Conservation (phyloP, 2,329 filamentous ascomycete species). For the Myriosclerotinia duriaeana region DNA sequence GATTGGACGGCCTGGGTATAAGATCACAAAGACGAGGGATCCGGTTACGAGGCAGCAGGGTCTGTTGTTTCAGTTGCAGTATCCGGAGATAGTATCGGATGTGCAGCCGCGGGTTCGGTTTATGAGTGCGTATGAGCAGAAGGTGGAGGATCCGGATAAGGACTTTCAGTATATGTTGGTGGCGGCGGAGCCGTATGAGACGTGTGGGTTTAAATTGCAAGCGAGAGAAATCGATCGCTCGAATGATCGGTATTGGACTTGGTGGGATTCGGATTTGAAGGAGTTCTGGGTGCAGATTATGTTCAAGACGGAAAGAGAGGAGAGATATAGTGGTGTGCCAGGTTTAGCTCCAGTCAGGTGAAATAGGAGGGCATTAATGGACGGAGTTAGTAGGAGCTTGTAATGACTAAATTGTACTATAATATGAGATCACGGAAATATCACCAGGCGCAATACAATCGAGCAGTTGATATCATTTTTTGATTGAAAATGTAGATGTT, state of each 20-base stretch:
- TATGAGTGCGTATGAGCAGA: constrained; percentile 97
- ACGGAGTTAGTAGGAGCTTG: constrained; percentile 21
- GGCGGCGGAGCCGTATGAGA: constrained; percentile 97
- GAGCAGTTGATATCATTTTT: constrained; percentile 15
- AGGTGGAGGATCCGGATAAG: constrained; percentile 90
- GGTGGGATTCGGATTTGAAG: constrained; percentile 93
- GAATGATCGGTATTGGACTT: constrained; percentile 85
- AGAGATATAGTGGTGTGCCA: constrained; percentile 71
- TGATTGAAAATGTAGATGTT: constrained; percentile 15
- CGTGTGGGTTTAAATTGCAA: constrained; percentile 93
- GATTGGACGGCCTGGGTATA: constrained; percentile 94
- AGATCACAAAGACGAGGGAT: constrained; percentile 94
- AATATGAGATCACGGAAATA: constrained; percentile 10
- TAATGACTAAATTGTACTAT: constrained; percentile 23
- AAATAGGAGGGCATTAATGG: constrained; percentile 17
- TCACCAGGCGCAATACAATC: constrained; percentile 1
- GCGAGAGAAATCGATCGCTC: constrained; percentile 87
- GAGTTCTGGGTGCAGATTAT: constrained; percentile 98
- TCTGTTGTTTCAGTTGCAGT: constrained; percentile 92
- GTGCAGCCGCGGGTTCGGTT: constrained; percentile 83
- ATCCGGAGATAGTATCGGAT: constrained; percentile 80
- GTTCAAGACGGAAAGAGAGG: constrained; percentile 97
- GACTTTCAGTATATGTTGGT: constrained; percentile 93
- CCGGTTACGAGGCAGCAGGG: constrained; percentile 85
- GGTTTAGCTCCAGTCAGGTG: constrained; percentile 49